Percentiles rank a stretch among this genome's conserved stretches.
Evolutionary conservation across 2,329 filamentous ascomycete species (phyloP).

Genomic region (Fusarium subtropicale): DNA sequence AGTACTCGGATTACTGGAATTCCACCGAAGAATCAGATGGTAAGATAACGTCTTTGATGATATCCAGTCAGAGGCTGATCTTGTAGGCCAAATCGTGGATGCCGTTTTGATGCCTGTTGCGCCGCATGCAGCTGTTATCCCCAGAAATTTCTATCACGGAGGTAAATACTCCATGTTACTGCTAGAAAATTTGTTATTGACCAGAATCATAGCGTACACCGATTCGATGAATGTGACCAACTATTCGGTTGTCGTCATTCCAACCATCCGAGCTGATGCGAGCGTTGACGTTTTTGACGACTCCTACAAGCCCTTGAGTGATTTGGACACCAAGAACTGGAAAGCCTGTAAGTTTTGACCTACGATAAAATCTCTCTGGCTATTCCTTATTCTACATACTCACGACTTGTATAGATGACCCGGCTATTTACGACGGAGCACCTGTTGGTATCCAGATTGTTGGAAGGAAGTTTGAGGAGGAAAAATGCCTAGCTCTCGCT

Average conservation of each 20-base stretch:
- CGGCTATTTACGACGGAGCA: slow-evolving; percentile 13
- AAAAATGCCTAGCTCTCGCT: slow-evolving; percentile 29
- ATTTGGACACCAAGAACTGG: slow-evolving; percentile 58
- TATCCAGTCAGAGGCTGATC: accelerated
- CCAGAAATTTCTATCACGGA: slow-evolving; percentile 57
- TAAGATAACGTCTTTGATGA: slow-evolving; percentile 43
- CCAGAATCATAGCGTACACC: slow-evolving; percentile 45
- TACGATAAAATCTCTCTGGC: accelerated
- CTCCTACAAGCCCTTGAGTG: slow-evolving; percentile 55
- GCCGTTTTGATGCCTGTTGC: slow-evolving; percentile 63
- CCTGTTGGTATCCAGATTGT: slow-evolving; percentile 35
- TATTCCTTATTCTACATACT: too few species aligned
- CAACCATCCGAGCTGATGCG: slow-evolving; percentile 66
- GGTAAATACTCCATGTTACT: slow-evolving; percentile 7
- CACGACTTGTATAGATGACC: slow-evolving; percentile 7
- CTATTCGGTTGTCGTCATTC: slow-evolving; percentile 65
- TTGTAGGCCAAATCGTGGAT: slow-evolving; percentile 63
- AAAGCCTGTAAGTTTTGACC: slow-evolving; percentile 57
- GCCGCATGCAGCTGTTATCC: slow-evolving; percentile 62
- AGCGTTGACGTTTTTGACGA: slow-evolving; percentile 57
- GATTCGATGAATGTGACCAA: slow-evolving; percentile 65
- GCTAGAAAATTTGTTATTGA: background rate
- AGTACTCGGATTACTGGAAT: slow-evolving; percentile 74
- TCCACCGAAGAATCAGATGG: slow-evolving; percentile 62
- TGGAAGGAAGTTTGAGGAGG: slow-evolving; percentile 33